A percentile compares a stretch with the other conserved stretches of the same genome.
Conservation (phyloP, 768 basidiomycete species). For the Psilocybe tampanensis region DNA sequence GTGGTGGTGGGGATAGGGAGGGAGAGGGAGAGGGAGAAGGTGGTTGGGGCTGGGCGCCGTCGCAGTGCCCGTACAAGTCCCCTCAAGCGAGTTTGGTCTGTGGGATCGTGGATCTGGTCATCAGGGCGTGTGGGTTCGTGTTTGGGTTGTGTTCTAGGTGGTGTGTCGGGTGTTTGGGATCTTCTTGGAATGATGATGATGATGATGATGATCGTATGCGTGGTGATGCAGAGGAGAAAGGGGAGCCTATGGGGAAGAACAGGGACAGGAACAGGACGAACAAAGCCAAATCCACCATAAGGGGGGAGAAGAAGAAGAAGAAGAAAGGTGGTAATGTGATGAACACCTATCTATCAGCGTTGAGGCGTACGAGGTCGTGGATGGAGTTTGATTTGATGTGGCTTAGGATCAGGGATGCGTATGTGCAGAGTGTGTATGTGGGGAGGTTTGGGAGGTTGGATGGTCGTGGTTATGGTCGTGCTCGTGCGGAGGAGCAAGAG, state of each 20-base stretch:
- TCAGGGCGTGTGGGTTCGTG: neutral
- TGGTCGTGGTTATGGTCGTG: neutral
- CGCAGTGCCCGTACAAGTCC: conserved; percentile 2
- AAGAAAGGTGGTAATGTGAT: neutral
- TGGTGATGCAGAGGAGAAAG: too few relatives aligned
- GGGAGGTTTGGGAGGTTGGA: neutral
- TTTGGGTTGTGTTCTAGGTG: neutral
- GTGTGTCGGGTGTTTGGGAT: too few relatives aligned
- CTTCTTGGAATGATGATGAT: too few relatives aligned
- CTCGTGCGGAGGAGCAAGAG: neutral
- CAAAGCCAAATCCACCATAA: too few relatives aligned
- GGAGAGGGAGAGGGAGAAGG: neutral
- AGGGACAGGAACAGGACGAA: too few relatives aligned
- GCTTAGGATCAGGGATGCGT: neutral
- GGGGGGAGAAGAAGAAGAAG: too few relatives aligned
- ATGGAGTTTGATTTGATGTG: neutral
- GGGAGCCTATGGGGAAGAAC: too few relatives aligned
- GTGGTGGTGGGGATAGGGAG: too few relatives aligned
- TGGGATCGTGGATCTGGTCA: neutral
- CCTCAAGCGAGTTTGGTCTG: neutral
- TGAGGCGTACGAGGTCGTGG: neutral
- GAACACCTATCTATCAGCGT: neutral
- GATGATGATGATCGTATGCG: too few relatives aligned
- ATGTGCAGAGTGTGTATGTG: neutral
- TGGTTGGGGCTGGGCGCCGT: too few relatives aligned